Evolutionary conservation across 2,329 filamentous ascomycete genomes (phyloP), one percentile per base, ranked within the genome.

Genomic region (Sporothrix mexicana): DNA sequence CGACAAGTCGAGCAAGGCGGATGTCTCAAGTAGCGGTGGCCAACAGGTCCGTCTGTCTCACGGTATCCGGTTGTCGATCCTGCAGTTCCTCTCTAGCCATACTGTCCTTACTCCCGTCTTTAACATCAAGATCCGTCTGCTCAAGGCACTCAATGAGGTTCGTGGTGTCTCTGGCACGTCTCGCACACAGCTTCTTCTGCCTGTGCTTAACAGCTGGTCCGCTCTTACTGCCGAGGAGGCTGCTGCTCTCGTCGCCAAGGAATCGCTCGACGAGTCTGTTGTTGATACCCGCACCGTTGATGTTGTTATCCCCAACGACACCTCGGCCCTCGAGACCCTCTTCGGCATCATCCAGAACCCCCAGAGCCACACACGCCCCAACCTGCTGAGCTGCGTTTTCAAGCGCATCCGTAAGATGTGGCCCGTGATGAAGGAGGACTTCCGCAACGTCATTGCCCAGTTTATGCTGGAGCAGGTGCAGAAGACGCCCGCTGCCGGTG

Each of bases 41-140:
- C 49, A 51, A 41, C 55, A 20, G n/a, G n/a, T 51, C 1, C 86
- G 86, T 61, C 80, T 91, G 30, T 86, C 88, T 25, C 87, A 93
- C 74, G 83, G 90, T 9, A 82, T 88, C 6, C 87, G 93, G 74
- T 83, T 88, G 2, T 87, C 90, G 6, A 83, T 97, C 12, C 85
- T 95, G 62, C 85, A 87, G 1, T 96, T 92, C 79, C 83, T 98
- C 10, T 89, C 91, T 69, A 91, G 90, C 41, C 95, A 98, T 80
- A 85, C 89, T 36, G 85, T 91, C 10, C 82, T 85, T 15, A 92
- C 93, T 0, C 93, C 95, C 0, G 79, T 93, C 0, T 83, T 92
- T 61, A 80, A 85, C 5, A 88, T 93, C 69, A 96, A 97, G 79
- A 81, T 91, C 25, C 86, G 88, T 53, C 83, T 98, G 9, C 84